A percentile compares a stretch with the other conserved stretches of the same genome.
Conservation (phyloP, 805 yeast species). For the Jamesozyma spencerorum region DNA sequence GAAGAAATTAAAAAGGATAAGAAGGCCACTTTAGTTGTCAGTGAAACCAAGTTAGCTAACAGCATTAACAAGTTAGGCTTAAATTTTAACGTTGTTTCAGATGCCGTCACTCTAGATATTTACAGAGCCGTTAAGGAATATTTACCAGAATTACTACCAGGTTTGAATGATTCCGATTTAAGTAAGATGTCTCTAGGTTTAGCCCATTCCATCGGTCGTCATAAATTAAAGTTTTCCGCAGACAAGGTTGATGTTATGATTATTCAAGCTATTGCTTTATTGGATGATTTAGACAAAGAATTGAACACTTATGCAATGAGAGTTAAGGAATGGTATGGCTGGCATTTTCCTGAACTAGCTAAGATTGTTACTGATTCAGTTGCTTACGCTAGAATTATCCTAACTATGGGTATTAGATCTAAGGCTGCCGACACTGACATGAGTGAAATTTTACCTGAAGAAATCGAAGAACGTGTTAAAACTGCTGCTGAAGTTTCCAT, state of each 20-base stretch:
- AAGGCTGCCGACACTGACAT: slow-evolving; percentile 86
- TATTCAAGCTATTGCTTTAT: slow-evolving; percentile 93
- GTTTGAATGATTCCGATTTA: slow-evolving; percentile 73
- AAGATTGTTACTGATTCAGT: slow-evolving; percentile 92
- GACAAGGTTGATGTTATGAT: slow-evolving; percentile 99
- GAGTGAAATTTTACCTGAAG: slow-evolving; percentile 86
- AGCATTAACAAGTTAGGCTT: slow-evolving; percentile 91
- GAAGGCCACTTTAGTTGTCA: slow-evolving; percentile 78
- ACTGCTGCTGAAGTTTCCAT: slow-evolving; percentile 93
- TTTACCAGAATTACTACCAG: slow-evolving; percentile 89
- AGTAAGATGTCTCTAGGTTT: slow-evolving; percentile 95
- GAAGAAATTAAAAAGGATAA: slow-evolving; percentile 71
- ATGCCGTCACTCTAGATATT: slow-evolving; percentile 88
- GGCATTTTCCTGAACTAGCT: slow-evolving; percentile 99
- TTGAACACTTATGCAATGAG: slow-evolving; percentile 97
- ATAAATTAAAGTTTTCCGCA: slow-evolving; percentile 91
- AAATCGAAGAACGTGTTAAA: slow-evolving; percentile 82
- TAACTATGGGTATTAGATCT: slow-evolving; percentile 88
- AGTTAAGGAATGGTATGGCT: slow-evolving; percentile 98
- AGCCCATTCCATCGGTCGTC: slow-evolving; percentile 98
- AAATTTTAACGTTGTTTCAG: slow-evolving; percentile 80
- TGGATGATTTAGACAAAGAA: slow-evolving; percentile 95
- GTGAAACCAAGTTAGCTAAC: slow-evolving; percentile 92
- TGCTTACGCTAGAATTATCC: slow-evolving; percentile 89
- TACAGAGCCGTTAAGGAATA: slow-evolving; percentile 93